These are phyloP conservation scores for Phylloporus sp. DNA, from an alignment of 768 basidiomycete genomes.

Conservation along the genomic window DNA sequence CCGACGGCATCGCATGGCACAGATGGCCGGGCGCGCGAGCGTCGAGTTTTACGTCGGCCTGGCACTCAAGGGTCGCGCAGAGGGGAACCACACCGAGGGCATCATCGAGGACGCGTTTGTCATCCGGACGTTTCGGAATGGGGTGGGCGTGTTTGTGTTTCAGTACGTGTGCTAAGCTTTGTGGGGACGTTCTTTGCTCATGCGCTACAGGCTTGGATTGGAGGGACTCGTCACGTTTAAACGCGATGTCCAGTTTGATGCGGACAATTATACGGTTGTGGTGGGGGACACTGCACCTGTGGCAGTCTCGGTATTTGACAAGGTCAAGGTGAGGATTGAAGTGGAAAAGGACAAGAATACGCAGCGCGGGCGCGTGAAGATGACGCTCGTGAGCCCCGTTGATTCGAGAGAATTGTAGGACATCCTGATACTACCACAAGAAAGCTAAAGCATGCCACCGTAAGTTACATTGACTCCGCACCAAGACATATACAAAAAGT, in stretches of 20 bases:
- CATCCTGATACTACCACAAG: neutral
- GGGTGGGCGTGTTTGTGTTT: slow-evolving; percentile 92
- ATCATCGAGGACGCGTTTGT: slow-evolving; percentile 87
- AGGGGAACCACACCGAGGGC: slow-evolving; percentile 27
- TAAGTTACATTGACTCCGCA: neutral
- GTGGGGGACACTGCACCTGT: slow-evolving; percentile 31
- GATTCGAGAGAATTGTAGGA: slow-evolving; percentile 46
- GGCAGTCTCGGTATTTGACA: slow-evolving; percentile 26
- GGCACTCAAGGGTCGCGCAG: slow-evolving; percentile 70
- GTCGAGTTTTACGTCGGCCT: slow-evolving; percentile 97
- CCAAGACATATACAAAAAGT: neutral
- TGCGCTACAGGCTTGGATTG: slow-evolving; percentile 67
- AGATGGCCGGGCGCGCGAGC: slow-evolving; percentile 95
- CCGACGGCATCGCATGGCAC: slow-evolving; percentile 90
- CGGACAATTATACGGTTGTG: slow-evolving; percentile 83
- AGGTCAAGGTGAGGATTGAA: slow-evolving; percentile 83
- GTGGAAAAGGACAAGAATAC: slow-evolving; percentile 96
- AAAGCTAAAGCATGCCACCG: no score
- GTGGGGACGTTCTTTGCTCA: neutral
- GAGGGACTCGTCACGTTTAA: slow-evolving; percentile 96
- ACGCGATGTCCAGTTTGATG: slow-evolving; percentile 82
- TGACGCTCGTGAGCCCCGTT: slow-evolving; percentile 68
- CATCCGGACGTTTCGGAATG: slow-evolving; percentile 91
- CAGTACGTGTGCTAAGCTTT: slow-evolving; percentile 52
- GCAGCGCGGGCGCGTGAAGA: slow-evolving; percentile 84